These are phyloP conservation scores for Trichomonascus vanleenenianus DNA, from an alignment of 805 yeast species.

Conservation along the genomic window DNA sequence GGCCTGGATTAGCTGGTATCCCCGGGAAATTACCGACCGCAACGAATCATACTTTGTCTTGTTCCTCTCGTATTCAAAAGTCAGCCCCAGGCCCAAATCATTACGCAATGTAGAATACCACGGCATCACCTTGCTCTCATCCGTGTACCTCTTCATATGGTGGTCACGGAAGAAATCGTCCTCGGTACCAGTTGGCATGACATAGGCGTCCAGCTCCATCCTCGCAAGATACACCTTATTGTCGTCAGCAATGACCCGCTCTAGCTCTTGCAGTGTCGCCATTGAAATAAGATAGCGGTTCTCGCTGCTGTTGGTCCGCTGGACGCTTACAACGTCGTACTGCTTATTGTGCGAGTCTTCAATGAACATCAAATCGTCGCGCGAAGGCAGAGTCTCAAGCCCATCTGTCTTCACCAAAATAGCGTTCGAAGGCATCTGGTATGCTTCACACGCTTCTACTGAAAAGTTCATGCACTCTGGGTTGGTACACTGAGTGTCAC, in stretches of 20 bases:
- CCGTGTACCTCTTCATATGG: not conserved
- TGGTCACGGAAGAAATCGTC: constrained; percentile 3
- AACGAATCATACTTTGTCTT: not conserved
- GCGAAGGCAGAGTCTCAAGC: not conserved
- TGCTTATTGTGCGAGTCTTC: not conserved
- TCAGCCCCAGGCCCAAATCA: constrained; percentile 1
- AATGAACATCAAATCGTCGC: not conserved
- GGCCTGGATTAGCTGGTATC: not conserved
- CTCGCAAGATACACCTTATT: not conserved
- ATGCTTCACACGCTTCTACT: constrained; percentile 1
- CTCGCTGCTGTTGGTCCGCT: not conserved
- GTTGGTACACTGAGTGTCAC: constrained; percentile 4
- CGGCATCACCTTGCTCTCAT: not conserved
- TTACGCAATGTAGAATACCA: not conserved
- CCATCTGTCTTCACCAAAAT: not conserved
- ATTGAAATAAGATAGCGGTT: not conserved
- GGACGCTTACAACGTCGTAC: not conserved
- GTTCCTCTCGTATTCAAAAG: not conserved
- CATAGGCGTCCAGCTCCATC: not conserved
- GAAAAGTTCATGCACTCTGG: constrained; percentile 6
- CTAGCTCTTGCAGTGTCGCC: not conserved
- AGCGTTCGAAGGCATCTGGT: constrained; percentile 3
- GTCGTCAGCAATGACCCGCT: not conserved
- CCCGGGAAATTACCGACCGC: not conserved
- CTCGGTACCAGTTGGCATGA: constrained; percentile 1